Percentiles rank a stretch among this genome's conserved stretches.
Evolutionary conservation across 2,329 filamentous ascomycete genomes (phyloP).

Genomic region (Cercospora sp.): DNA sequence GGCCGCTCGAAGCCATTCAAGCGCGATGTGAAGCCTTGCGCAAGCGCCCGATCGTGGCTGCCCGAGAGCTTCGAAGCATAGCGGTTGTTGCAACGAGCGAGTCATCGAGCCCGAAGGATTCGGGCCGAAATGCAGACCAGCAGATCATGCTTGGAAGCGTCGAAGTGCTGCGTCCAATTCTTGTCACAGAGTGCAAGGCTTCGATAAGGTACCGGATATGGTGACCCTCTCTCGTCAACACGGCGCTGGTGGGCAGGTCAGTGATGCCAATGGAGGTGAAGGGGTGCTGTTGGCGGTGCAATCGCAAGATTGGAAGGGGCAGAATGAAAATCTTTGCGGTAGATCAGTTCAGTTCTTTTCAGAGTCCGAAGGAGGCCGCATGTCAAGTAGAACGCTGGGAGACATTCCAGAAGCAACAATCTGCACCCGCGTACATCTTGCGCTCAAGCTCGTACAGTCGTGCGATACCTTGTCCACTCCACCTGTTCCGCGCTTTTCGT

Average conservation of each 20-base stretch:
- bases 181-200: neutral
- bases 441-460: neutral
- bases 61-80: neutral
- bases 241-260: neutral
- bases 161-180: neutral
- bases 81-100: neutral
- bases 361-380: neutral
- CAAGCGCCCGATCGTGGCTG: neutral
- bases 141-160: neutral
- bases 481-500: neutral
- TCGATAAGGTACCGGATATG: neutral
- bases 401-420: neutral
- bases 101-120: neutral
- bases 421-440: neutral
- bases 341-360: neutral
- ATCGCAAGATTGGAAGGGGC: neutral
- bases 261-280: neutral
- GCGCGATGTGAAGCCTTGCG: neutral
- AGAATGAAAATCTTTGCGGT: neutral
- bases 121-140: neutral
- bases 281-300: neutral
- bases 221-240: neutral
- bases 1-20: neutral
- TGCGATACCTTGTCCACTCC: neutral
- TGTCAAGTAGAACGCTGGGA: neutral